A percentile compares a stretch with the other conserved stretches of the same genome.
Evolutionary conservation across 441 rosid genomes (phyloP).

Genomic region (Erysimum pusillum): DNA sequence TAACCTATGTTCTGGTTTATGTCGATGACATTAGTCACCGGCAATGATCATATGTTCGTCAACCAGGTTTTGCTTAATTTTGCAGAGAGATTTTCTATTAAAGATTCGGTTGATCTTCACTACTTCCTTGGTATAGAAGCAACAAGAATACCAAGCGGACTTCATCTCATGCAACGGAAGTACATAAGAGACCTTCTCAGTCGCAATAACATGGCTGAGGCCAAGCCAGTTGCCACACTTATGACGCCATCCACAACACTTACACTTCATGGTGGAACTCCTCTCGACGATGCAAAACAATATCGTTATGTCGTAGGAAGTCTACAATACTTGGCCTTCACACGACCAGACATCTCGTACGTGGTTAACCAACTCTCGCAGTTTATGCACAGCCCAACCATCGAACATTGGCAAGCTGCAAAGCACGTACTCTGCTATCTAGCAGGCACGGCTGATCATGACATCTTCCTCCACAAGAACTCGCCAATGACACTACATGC

Average conservation of each 20-base stretch:
- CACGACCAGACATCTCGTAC: not conserved
- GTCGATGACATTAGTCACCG: not conserved
- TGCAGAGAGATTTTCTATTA: not conserved
- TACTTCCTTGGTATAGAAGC: not conserved
- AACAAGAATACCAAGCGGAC: not conserved
- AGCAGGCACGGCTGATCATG: accelerated
- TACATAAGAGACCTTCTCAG: not conserved
- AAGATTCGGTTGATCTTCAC: not conserved
- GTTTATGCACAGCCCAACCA: not conserved
- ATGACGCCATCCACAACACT: too few relatives aligned
- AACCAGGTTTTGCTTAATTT: not conserved
- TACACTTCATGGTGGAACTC: too few relatives aligned
- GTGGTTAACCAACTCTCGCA: not conserved
- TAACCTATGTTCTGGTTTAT: not conserved
- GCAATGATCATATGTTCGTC: not conserved
- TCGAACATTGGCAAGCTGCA: not conserved
- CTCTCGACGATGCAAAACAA: too few relatives aligned
- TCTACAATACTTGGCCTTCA: not conserved
- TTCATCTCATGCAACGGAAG: not conserved
- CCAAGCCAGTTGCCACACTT: accelerated
- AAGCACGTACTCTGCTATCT: not conserved
- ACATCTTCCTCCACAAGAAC: not conserved
- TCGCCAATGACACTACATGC: accelerated
- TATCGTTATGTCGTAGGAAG: not conserved
- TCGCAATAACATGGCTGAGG: not conserved